Percentiles rank a stretch among this genome's conserved stretches.
These are phyloP conservation scores for Choanephora cucurbitarum DNA, from an alignment of 371 early-diverging fungal genomes.

Conservation along the genomic window DNA sequence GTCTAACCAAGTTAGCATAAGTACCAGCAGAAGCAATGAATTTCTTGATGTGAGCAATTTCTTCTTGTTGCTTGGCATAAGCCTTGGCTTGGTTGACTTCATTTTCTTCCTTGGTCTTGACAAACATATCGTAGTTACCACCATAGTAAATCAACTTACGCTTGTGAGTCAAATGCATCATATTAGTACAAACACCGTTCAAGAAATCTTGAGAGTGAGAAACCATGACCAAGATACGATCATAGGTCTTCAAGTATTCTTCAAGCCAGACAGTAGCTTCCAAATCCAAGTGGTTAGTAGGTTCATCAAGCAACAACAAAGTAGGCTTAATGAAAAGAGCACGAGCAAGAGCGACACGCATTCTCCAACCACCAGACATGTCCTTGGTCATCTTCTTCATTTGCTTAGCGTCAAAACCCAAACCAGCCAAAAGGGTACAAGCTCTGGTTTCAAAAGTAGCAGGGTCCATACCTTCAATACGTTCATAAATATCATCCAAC, in stretches of 20 bases:
- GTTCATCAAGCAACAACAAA: slow-evolving; percentile 96
- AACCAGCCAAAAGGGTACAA: slow-evolving; percentile 87
- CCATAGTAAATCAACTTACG: slow-evolving; percentile 91
- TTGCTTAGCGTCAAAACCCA: slow-evolving; percentile 89
- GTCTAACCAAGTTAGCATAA: slow-evolving; percentile 97
- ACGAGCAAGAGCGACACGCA: slow-evolving; percentile 97
- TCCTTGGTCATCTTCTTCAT: slow-evolving; percentile 91
- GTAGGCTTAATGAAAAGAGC: slow-evolving; percentile 97
- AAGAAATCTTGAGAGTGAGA: slow-evolving; percentile 99
- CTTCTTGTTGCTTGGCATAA: slow-evolving; percentile 96
- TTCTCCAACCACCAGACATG: slow-evolving; percentile 99
- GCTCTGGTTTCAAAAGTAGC: slow-evolving; percentile 95
- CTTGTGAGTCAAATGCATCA: slow-evolving; percentile 87
- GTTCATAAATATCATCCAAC: slow-evolving; percentile 93
- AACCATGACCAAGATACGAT: slow-evolving; percentile 93
- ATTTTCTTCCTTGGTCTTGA: slow-evolving; percentile 91
- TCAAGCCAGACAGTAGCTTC: slow-evolving; percentile 98
- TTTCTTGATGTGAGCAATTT: slow-evolving; percentile 98
- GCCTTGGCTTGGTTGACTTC: slow-evolving; percentile 98
- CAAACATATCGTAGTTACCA: slow-evolving; percentile 98
- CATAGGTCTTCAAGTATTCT: slow-evolving; percentile 92
- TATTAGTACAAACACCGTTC: slow-evolving; percentile 97
- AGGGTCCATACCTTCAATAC: slow-evolving; percentile 91
- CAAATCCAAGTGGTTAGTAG: slow-evolving; percentile 97
- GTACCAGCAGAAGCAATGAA: slow-evolving; percentile 99